Conservation (phyloP, 1,284 basidiomycete genomes). For the Stygiomarasmius scandens region DNA sequence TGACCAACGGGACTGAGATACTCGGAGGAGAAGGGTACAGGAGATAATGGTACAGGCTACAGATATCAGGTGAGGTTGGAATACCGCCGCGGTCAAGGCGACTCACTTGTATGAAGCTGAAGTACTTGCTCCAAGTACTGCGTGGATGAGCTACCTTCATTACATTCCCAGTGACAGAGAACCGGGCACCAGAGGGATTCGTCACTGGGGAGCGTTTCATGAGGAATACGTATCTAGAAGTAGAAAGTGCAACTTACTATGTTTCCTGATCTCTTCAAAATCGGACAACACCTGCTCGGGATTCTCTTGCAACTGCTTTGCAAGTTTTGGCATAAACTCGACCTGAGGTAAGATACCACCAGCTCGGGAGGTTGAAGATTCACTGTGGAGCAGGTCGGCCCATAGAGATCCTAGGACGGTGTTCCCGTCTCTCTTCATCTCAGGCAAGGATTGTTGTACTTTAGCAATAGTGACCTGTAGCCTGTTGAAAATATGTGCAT, state of each 20-base stretch:
- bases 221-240: constrained; percentile 3
- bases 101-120: constrained; percentile 64
- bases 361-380: constrained; percentile 75
- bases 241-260: constrained; percentile 51
- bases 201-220: constrained; percentile 56
- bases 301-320: constrained; percentile 72
- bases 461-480: constrained; percentile 88
- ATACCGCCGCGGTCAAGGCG: too few relatives aligned
- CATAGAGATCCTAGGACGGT: constrained; percentile 80
- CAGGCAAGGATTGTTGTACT: constrained; percentile 89
- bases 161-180: constrained; percentile 89
- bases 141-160: constrained; percentile 73
- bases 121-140: constrained; percentile 73
- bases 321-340: constrained; percentile 80
- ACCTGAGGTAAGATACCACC: constrained; percentile 76
- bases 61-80: not conserved
- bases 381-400: constrained; percentile 69
- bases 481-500: too few relatives aligned
- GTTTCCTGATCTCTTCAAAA: constrained; percentile 73
- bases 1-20: constrained; percentile 79
- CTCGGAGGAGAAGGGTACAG: constrained; percentile 70
- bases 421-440: constrained; percentile 89
- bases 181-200: constrained; percentile 79
- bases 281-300: constrained; percentile 75
- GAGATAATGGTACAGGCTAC: constrained; percentile 49